phyloP scores from a whole-genome alignment of 73 alveolate species.

The Breviolum minutum region DNA sequence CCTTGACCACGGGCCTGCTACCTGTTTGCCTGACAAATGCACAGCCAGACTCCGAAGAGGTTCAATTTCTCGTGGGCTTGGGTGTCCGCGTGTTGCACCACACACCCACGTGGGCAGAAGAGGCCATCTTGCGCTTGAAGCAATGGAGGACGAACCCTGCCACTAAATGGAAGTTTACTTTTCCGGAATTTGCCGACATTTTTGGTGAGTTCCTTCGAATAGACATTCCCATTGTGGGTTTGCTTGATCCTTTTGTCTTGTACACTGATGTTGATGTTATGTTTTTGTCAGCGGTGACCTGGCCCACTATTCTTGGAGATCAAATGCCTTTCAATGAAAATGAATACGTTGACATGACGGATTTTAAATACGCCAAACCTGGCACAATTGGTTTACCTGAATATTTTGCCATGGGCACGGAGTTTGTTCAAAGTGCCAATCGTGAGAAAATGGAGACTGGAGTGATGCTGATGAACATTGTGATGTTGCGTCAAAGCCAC shows the following conservation, averaged over 20 bases:
- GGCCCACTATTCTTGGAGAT: neutral
- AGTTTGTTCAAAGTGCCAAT: neutral
- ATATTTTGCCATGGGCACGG: neutral
- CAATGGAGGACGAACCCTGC: neutral
- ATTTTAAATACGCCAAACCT: neutral
- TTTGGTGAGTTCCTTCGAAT: neutral
- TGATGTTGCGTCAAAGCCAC: neutral
- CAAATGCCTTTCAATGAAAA: neutral
- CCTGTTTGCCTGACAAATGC: constrained; percentile 19
- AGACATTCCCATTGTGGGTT: constrained; percentile 32
- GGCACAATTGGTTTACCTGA: neutral
- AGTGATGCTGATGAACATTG: constrained; percentile 5
- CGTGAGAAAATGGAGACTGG: constrained; percentile 6
- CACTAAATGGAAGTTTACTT: neutral
- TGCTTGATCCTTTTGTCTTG: neutral
- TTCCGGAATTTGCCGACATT: neutral
- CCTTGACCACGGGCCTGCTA: neutral
- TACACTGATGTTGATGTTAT: neutral
- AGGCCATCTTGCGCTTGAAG: neutral
- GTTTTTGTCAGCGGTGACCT: neutral
- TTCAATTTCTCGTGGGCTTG: neutral
- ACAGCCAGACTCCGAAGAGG: neutral
- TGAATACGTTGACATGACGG: too few species aligned
- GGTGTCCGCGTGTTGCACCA: constrained; percentile 30
- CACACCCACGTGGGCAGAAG: neutral